These are phyloP conservation scores for Pseudovirgaria hyperparasitica DNA, from an alignment of 2,329 filamentous ascomycete genomes.

Conservation along the genomic window DNA sequence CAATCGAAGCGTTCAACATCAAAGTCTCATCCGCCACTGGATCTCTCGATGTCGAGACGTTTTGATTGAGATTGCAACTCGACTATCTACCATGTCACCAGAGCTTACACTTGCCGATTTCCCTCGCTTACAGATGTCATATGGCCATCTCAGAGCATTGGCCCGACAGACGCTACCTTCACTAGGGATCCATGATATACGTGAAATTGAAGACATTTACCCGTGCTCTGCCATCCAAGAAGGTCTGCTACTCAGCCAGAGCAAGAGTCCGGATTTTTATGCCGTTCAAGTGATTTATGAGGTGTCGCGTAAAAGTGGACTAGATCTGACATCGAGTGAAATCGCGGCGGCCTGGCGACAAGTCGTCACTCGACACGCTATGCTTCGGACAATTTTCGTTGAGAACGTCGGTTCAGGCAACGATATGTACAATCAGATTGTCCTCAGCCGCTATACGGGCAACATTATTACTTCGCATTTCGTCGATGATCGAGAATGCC, in stretches of 20 bases:
- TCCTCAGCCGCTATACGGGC: constrained; percentile 14
- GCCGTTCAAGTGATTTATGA: constrained; percentile 19
- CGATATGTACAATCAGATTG: constrained; percentile 19
- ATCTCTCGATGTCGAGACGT: constrained; percentile 24
- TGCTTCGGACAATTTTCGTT: constrained; percentile 19
- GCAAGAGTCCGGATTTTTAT: constrained; percentile 18
- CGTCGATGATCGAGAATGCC: constrained; percentile 10
- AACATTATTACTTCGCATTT: constrained; percentile 16
- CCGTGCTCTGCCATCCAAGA: constrained; percentile 21
- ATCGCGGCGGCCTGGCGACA: constrained; percentile 16
- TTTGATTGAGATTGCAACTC: constrained; percentile 18
- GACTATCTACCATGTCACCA: constrained; percentile 12
- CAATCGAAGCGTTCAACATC: constrained; percentile 35
- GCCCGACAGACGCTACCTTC: constrained; percentile 22
- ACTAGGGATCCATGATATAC: constrained; percentile 19
- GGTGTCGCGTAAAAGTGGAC: constrained; percentile 9
- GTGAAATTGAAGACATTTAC: constrained; percentile 28
- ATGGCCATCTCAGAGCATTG: constrained; percentile 28
- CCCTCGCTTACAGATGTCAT: constrained; percentile 31
- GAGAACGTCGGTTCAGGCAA: constrained; percentile 18
- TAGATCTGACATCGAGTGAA: no score
- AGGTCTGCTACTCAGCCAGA: constrained; percentile 18
- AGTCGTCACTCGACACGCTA: constrained; percentile 16
- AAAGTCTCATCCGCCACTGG: constrained; percentile 31
- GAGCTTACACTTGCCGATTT: constrained; percentile 32